phyloP scores from a whole-genome alignment of 805 yeast species.

The Blastobotrys parvus region DNA sequence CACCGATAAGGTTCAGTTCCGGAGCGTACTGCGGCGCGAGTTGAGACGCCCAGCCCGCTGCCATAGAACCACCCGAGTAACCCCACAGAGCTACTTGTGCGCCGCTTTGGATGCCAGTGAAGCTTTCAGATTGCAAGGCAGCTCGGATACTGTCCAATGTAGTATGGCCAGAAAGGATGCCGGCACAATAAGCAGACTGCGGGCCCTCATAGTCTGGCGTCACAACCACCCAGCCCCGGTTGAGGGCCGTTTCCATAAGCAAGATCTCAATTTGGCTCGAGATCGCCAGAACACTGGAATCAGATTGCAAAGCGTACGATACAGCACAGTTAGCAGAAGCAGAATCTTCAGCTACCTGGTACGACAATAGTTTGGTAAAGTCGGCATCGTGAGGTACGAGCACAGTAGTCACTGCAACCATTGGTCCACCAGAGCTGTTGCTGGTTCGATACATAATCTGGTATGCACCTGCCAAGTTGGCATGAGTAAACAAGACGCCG shows the following conservation, averaged over 20 bases:
- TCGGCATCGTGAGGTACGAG: conserved; percentile 3
- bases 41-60: conserved; percentile 22
- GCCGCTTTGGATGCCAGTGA: conserved; percentile 12
- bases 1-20: conserved; percentile 20
- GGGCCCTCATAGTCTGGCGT: conserved; percentile 19
- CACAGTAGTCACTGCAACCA: conserved; percentile 22
- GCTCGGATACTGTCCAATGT: conserved; percentile 26
- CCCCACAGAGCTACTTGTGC: conserved; percentile 20
- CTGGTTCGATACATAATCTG: conserved; percentile 23
- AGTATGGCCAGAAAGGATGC: conserved; percentile 19
- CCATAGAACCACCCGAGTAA: conserved; percentile 24
- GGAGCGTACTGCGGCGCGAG: conserved; percentile 21
- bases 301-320: conserved; percentile 17
- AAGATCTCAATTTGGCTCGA: conserved; percentile 8
- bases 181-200: conserved; percentile 14
- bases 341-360: conserved; percentile 24
- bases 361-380: conserved; percentile 15
- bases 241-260: conserved; percentile 11
- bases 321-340: conserved; percentile 22
- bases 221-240: conserved; percentile 10
- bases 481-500: too few relatives aligned
- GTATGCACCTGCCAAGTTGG: conserved; percentile 2
- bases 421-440: conserved; percentile 20
- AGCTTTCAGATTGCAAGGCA: conserved; percentile 9
- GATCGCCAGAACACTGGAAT: conserved; percentile 7